Base-by-base conservation (phyloP, 2,329 filamentous ascomycete genomes). In the Verticillium nubilum region DNA sequence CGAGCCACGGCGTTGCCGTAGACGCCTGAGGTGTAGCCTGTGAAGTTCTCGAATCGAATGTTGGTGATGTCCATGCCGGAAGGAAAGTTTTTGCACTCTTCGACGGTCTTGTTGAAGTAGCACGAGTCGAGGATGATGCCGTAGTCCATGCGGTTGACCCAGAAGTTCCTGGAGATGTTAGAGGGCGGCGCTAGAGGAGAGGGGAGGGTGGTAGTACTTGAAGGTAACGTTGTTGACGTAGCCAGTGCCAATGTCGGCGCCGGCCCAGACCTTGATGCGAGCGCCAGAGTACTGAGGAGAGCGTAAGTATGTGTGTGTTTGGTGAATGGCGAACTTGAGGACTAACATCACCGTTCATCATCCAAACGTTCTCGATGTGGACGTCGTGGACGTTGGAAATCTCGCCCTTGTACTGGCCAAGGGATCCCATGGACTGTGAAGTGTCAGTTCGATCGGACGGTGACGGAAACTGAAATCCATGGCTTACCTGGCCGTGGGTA, bases 171-270 rank as follows among this genome's bases (percentile, higher is more conserved):
- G 28, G 0, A 0, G 0, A 1, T 27, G 25, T 60, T 19, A 61
- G 60, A 15, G 3, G 10, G 3, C 19, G 42, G 4, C n/a, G 19
- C 25, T 6, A 5, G 31, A 4, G 26, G 28, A 23, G 15, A 17
- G 6, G 4, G 19, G 26, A 10, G 25, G 4, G 13, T 31, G 7
- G 23, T 12, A 57, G 57, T 12, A 62, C 59, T 63, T 63, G 77
- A 85, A 87, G 1, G 85, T 87, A 54, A 87, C 76, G 67, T 87
- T 87, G 64, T 82, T 77, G 63, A 87, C 82, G 58, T 80, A 85
- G 9, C 85, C 85, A 60, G 85, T 85, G 2, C 85, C 85, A 0
- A 81, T 80, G 52, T 79, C 72, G 2, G 76, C 72, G 0, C 85
- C 84, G 0, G 84, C 85, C 84, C 85, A 87, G 2, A 79, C 78